phyloP scores from a whole-genome alignment of 495 filamentous ascomycete genomes.

The Oidiodendron maius region DNA sequence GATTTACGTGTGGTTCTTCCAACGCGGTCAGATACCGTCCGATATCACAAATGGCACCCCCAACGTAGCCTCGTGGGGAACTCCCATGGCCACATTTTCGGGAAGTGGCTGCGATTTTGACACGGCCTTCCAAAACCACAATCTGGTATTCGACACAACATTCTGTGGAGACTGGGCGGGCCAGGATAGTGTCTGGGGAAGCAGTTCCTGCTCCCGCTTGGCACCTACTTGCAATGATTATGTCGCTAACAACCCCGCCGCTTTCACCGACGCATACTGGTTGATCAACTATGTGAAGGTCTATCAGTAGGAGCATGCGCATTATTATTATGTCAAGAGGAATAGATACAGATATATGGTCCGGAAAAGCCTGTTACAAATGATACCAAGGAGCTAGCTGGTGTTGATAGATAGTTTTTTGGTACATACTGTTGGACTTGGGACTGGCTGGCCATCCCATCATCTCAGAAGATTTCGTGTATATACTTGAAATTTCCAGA shows the following conservation, averaged over 20 bases:
- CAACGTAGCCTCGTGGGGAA: conserved; percentile 50
- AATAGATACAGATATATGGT: background rate
- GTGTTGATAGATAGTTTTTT: background rate
- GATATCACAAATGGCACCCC: conserved; percentile 49
- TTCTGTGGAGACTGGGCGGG: conserved; percentile 70
- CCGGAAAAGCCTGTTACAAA: background rate
- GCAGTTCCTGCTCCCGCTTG: conserved; percentile 35
- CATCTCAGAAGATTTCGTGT: too few relatives aligned
- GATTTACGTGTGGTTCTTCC: conserved; percentile 52
- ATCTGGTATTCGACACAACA: conserved; percentile 74
- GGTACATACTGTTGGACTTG: background rate
- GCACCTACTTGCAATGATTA: conserved; percentile 47
- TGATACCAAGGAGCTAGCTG: background rate
- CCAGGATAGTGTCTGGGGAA: conserved; percentile 38
- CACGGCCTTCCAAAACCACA: conserved; percentile 59
- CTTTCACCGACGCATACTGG: conserved; percentile 59
- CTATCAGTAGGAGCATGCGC: conserved; percentile 24
- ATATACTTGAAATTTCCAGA: too few relatives aligned
- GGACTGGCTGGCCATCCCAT: background rate
- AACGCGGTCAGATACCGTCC: conserved; percentile 32
- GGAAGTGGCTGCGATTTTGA: conserved; percentile 53
- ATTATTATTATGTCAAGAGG: background rate
- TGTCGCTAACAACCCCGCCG: conserved; percentile 50
- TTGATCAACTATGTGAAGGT: conserved; percentile 61
- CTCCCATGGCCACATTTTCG: conserved; percentile 60